Base-by-base conservation (phyloP, 2,329 filamentous ascomycete species). In the Phyllosticta citrichinensis region DNA sequence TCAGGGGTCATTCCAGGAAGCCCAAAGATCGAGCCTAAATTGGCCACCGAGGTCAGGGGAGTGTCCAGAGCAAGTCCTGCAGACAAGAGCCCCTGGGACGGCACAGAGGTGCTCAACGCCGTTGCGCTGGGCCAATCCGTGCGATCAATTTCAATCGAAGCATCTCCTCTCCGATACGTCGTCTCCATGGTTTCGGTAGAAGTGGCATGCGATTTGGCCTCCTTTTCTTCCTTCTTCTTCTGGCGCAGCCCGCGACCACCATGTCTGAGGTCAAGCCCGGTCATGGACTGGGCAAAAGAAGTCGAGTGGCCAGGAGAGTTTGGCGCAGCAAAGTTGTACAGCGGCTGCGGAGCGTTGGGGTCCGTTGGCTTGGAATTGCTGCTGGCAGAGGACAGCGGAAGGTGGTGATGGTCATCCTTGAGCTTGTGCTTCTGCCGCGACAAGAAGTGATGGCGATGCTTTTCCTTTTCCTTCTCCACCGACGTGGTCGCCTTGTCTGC, bases 231-330 rank as follows among this genome's bases (percentile, higher is more conserved):
- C 63, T 79, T 80, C 66, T 80, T 80, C 64, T 93, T 96, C 70
- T 96, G 91, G 47, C 88, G 83, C 54, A 92, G 74, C 6, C 86
- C 88, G 52, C 87, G 82, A 1, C 87, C 89, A 52, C 87, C 89
- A 74, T 93, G 89, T 57, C 89, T 81, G 25, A 93, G 76, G 72
- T 93, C 89, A 52, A 93, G 77, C 0, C 88, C 88, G 62, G 88
- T 93, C 69, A 94, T 88, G 2, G 87, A 88, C 75, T 94, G 95
- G 47, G 86, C 81, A 71, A 97, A 96, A 33, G 82, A 81, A 58
- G 79, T 81, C 57, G 80, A 81, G 14, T 86, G 84, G 0, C 82
- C 86, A 1, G 89, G 88, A 63, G 87, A 91, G 8, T 86, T 81
- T 1, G 88, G 88, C 1, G 89, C 74, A 62, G 85, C 88, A 73